Percentiles rank a stretch among this genome's conserved stretches.
Conservation (phyloP, 1,139 yeast species). For the Hyphopichia khmerensis region DNA sequence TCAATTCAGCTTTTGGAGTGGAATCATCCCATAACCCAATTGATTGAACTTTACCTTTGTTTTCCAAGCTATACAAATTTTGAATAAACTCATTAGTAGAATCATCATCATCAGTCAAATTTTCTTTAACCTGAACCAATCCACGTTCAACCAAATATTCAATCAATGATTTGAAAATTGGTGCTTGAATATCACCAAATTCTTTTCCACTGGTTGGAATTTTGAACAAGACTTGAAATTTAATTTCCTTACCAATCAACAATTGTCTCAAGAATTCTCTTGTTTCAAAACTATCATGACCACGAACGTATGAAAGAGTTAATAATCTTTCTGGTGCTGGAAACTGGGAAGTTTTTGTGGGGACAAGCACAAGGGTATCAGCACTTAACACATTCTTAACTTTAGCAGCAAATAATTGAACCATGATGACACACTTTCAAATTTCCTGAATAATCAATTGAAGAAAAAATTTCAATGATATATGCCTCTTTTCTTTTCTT, state of each 20-base stretch:
- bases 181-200: slow-evolving; percentile 71
- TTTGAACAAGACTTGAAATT: slow-evolving; percentile 57
- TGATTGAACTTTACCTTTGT: slow-evolving; percentile 46
- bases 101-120: slow-evolving; percentile 34
- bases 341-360: slow-evolving; percentile 43
- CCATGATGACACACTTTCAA: slow-evolving; percentile 4
- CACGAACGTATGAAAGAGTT: slow-evolving; percentile 63
- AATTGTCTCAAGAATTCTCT: slow-evolving; percentile 64
- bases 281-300: slow-evolving; percentile 49
- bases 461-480: too few relatives aligned
- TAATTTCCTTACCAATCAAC: slow-evolving; percentile 66
- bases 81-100: slow-evolving; percentile 20
- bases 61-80: slow-evolving; percentile 34
- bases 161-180: slow-evolving; percentile 59
- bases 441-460: not conserved
- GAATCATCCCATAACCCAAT: slow-evolving; percentile 56
- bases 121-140: slow-evolving; percentile 61
- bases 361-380: slow-evolving; percentile 70
- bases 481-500: too few relatives aligned
- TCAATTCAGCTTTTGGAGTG: slow-evolving; percentile 15
- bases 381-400: slow-evolving; percentile 74
- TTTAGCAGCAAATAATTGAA: slow-evolving; percentile 43
- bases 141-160: slow-evolving; percentile 61
- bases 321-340: slow-evolving; percentile 60
- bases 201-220: slow-evolving; percentile 55